phyloP scores from a whole-genome alignment of 306 rosid species.

The Clitoria ternatea region DNA sequence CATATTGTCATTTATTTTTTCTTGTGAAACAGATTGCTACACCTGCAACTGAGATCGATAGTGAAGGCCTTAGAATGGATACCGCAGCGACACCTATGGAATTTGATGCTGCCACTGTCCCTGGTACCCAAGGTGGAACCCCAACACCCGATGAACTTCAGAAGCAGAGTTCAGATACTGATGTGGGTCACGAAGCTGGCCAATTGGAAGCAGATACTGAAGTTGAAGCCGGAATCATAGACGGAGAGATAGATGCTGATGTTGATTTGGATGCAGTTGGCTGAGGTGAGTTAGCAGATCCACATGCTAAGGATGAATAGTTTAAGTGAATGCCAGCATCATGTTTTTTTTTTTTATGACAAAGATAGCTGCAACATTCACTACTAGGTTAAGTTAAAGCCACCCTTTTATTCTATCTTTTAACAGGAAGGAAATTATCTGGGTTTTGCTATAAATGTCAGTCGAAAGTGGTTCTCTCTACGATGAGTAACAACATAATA shows the following conservation, averaged over 20 bases:
- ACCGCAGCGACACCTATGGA: conserved; percentile 55
- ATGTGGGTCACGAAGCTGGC: conserved; percentile 73
- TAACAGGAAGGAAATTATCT: background rate
- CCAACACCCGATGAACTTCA: conserved; percentile 64
- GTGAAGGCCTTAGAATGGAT: conserved; percentile 63
- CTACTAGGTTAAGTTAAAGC: background rate
- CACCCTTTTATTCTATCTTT: background rate
- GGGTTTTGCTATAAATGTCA: background rate
- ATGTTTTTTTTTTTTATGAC: background rate
- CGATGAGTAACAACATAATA: background rate
- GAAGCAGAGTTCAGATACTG: conserved; percentile 77
- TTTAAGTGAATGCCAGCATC: conserved; percentile 3
- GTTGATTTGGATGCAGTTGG: conserved; percentile 63
- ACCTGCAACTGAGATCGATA: conserved; percentile 63
- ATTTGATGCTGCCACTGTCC: conserved; percentile 37
- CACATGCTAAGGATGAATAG: background rate
- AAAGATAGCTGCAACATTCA: conserved; percentile 4
- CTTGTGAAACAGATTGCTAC: conserved; percentile 44
- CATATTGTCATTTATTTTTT: background rate
- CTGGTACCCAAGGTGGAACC: conserved; percentile 64
- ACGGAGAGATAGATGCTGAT: conserved; percentile 77
- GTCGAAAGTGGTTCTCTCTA: background rate
- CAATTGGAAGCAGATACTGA: conserved; percentile 83
- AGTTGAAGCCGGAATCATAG: conserved; percentile 77
- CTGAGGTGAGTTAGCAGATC: conserved; percentile 24